Percentiles rank a stretch among this genome's conserved stretches.
Conservation (phyloP, 768 basidiomycete species). For the Suillus occidentalis region DNA sequence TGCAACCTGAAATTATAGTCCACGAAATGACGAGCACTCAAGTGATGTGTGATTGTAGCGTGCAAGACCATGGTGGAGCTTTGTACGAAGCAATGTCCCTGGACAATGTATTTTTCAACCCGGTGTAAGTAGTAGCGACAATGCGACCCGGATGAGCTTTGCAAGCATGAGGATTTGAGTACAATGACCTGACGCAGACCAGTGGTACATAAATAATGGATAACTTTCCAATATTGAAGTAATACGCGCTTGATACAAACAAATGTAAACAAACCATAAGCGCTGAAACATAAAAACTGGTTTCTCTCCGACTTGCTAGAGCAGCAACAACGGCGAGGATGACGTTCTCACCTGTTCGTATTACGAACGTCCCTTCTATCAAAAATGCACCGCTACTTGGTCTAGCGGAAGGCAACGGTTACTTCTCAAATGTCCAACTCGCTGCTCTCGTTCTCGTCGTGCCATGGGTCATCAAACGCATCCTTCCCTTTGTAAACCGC, state of each 20-base stretch:
- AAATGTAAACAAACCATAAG: not conserved
- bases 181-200: too few relatives aligned
- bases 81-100: too few relatives aligned
- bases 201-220: too few relatives aligned
- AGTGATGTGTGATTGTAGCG: too few relatives aligned
- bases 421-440: constrained; percentile 81
- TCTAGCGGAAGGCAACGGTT: constrained; percentile 82
- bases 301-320: not conserved
- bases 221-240: too few relatives aligned
- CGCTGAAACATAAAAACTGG: not conserved
- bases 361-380: constrained; percentile 73
- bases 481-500: constrained; percentile 78
- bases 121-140: too few relatives aligned
- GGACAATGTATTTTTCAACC: too few relatives aligned
- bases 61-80: too few relatives aligned
- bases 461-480: constrained; percentile 81
- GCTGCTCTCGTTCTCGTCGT: constrained; percentile 73
- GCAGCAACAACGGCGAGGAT: constrained; percentile 20
- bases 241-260: not conserved
- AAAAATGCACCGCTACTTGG: constrained; percentile 83
- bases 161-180: too few relatives aligned
- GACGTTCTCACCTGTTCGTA: constrained; percentile 50
- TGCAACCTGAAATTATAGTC: not conserved
- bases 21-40: not conserved
- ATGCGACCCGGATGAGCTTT: too few relatives aligned